Percentiles rank a stretch among this genome's conserved stretches.
Conservation (phyloP, 1,284 basidiomycete species). For the Bjerkandera adusta region DNA sequence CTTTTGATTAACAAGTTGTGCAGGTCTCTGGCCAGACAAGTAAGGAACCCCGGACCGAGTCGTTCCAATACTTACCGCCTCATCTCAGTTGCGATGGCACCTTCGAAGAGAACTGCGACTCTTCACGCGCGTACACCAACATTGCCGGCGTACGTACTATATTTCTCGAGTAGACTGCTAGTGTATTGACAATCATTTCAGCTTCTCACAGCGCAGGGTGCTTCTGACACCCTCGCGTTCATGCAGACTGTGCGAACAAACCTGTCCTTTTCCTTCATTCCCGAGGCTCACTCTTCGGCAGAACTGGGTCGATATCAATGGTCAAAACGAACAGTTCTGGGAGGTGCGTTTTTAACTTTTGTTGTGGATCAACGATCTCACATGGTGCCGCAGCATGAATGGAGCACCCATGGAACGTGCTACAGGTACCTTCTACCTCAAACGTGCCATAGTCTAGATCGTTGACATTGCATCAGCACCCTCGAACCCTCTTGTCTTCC, state of each 20-base stretch:
- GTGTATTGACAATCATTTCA: slow-evolving; percentile 25
- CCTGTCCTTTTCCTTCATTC: slow-evolving; percentile 1
- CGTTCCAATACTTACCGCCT: slow-evolving; percentile 6
- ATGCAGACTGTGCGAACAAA: slow-evolving; percentile 62
- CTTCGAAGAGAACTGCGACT: slow-evolving; percentile 62
- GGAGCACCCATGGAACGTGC: slow-evolving; percentile 76
- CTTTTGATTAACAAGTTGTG: background rate
- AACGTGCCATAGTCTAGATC: background rate
- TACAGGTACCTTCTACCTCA: no score
- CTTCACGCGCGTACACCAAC: slow-evolving; percentile 56
- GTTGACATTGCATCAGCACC: slow-evolving; percentile 47
- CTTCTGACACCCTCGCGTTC: slow-evolving; percentile 58
- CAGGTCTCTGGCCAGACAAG: slow-evolving; percentile 73
- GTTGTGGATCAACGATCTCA: background rate
- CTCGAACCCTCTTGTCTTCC: slow-evolving; percentile 60
- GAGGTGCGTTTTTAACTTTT: slow-evolving; percentile 42
- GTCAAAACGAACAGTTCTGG: slow-evolving; percentile 66
- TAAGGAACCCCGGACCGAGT: slow-evolving; percentile 33
- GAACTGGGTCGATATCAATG: slow-evolving; percentile 67
- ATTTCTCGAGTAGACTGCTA: background rate
- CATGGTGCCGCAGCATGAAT: slow-evolving; percentile 49
- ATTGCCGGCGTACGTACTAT: slow-evolving; percentile 46
- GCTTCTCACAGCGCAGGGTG: slow-evolving; percentile 60
- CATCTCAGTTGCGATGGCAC: slow-evolving; percentile 63
- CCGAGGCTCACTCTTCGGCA: slow-evolving; percentile 20